Conservation (phyloP, 495 filamentous ascomycete species). For the Barbatosphaeria neglecta region DNA sequence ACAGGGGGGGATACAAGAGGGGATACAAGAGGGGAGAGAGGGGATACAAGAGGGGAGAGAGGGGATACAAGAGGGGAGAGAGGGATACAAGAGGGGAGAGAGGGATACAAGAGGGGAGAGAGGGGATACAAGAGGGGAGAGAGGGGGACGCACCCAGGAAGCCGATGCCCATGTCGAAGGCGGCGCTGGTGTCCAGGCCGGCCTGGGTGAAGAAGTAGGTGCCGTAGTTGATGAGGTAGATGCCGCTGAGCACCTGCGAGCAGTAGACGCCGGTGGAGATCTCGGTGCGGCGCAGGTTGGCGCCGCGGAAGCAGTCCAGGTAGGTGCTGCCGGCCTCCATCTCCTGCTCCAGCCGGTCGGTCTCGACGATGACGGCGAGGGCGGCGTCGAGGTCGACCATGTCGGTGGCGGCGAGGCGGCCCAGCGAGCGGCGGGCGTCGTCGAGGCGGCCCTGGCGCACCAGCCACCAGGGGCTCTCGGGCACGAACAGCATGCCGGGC, state of each 20-base stretch:
- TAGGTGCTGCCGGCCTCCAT: slow-evolving; percentile 46
- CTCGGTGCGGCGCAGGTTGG: slow-evolving; percentile 45
- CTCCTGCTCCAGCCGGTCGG: slow-evolving; percentile 46
- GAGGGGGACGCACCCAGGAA: slow-evolving; percentile 23
- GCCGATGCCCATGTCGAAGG: slow-evolving; percentile 41
- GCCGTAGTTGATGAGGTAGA: slow-evolving; percentile 44
- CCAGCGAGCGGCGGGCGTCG: slow-evolving; percentile 35
- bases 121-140: not conserved
- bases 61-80: slow-evolving; percentile 2
- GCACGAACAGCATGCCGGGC: slow-evolving; percentile 42
- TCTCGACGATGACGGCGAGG: slow-evolving; percentile 50
- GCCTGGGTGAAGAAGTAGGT: slow-evolving; percentile 57
- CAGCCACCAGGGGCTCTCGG: slow-evolving; percentile 55
- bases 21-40: not conserved
- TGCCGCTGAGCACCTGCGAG: slow-evolving; percentile 39
- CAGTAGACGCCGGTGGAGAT: slow-evolving; percentile 39
- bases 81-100: not conserved
- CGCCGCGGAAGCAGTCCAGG: slow-evolving; percentile 42
- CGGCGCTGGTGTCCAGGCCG: slow-evolving; percentile 35
- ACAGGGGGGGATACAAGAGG: slow-evolving; percentile 3
- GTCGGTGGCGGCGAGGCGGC: slow-evolving; percentile 25
- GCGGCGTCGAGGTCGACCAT: slow-evolving; percentile 27
- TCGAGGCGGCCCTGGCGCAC: slow-evolving; percentile 42
- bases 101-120: slow-evolving; percentile 3
- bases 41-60: slow-evolving; percentile 1